A percentile compares a stretch with the other conserved stretches of the same genome.
Evolutionary conservation across 352 stramenopile species (phyloP).

Genomic region (Pythium pectinolyticum): DNA sequence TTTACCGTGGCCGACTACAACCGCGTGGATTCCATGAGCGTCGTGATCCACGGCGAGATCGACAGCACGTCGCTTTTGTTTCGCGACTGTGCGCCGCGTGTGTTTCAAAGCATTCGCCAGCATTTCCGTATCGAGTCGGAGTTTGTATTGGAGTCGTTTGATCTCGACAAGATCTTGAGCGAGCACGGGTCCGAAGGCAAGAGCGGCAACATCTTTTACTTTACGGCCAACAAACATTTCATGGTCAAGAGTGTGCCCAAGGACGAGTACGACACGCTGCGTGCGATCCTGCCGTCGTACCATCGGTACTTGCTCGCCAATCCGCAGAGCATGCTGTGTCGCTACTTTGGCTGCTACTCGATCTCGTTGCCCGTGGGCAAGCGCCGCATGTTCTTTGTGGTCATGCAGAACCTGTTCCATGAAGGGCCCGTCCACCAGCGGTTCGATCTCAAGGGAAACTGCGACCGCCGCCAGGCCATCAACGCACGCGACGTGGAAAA

Average conservation of each 20-base stretch:
- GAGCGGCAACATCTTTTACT: slow-evolving; percentile 89
- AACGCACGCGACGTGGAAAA: slow-evolving; percentile 54
- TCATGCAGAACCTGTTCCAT: slow-evolving; percentile 88
- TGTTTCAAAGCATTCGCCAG: slow-evolving; percentile 77
- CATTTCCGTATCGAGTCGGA: slow-evolving; percentile 71
- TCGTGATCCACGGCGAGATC: slow-evolving; percentile 67
- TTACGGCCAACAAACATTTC: slow-evolving; percentile 86
- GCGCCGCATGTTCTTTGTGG: slow-evolving; percentile 86
- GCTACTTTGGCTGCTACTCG: slow-evolving; percentile 85
- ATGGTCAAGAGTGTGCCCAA: slow-evolving; percentile 89
- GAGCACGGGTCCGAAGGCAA: slow-evolving; percentile 83
- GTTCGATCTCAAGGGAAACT: slow-evolving; percentile 84
- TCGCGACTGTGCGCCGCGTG: slow-evolving; percentile 70
- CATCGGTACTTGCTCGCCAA: slow-evolving; percentile 78
- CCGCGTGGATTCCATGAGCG: slow-evolving; percentile 61
- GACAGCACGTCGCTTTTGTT: slow-evolving; percentile 62
- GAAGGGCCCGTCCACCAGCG: slow-evolving; percentile 75
- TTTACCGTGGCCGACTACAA: slow-evolving; percentile 74
- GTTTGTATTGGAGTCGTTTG: slow-evolving; percentile 78
- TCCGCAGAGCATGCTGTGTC: slow-evolving; percentile 69
- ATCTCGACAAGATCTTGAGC: slow-evolving; percentile 63
- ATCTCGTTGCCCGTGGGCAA: slow-evolving; percentile 84
- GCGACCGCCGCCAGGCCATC: slow-evolving; percentile 71
- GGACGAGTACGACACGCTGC: slow-evolving; percentile 80
- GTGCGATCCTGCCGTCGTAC: slow-evolving; percentile 81